phyloP scores from a whole-genome alignment of 2,329 filamentous ascomycete genomes.

The Neocucurbitaria cava region DNA sequence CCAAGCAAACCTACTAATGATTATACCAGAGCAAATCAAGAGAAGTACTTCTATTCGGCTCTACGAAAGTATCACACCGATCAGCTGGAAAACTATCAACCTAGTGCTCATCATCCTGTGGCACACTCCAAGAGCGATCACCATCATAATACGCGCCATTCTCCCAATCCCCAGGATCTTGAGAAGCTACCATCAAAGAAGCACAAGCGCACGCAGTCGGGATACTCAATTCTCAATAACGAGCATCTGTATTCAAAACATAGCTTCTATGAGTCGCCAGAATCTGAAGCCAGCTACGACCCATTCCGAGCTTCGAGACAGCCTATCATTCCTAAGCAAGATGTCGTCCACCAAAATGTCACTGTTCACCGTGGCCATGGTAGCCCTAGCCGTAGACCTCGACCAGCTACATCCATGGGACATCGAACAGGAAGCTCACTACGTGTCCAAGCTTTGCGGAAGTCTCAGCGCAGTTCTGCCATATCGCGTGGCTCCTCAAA shows the following conservation, averaged over 20 bases:
- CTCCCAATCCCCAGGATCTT: slow-evolving; percentile 34
- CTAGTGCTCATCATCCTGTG: slow-evolving; percentile 67
- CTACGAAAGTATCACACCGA: slow-evolving; percentile 82
- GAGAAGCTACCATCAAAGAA: slow-evolving; percentile 43
- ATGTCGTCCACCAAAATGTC: slow-evolving; percentile 68
- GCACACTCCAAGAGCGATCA: slow-evolving; percentile 91
- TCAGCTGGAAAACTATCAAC: slow-evolving; percentile 83
- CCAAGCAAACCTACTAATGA: slow-evolving; percentile 1
- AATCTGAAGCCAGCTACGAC: slow-evolving; percentile 74
- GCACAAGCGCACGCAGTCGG: slow-evolving; percentile 59
- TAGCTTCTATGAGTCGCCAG: slow-evolving; percentile 58
- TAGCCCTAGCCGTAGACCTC: slow-evolving; percentile 43
- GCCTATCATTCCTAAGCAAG: slow-evolving; percentile 56
- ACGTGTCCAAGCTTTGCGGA: slow-evolving; percentile 50
- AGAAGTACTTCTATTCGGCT: slow-evolving; percentile 91
- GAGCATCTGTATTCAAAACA: slow-evolving; percentile 58
- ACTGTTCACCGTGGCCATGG: slow-evolving; percentile 66
- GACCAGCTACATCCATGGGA: slow-evolving; percentile 45
- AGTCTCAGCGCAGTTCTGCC: slow-evolving; percentile 41
- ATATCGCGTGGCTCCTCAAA: slow-evolving; percentile 43
- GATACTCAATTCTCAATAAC: slow-evolving; percentile 64
- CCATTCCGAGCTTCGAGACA: slow-evolving; percentile 77
- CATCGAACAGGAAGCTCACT: slow-evolving; percentile 53
- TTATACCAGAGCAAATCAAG: slow-evolving; percentile 75
- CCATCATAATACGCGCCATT: slow-evolving; percentile 58